phyloP scores from a whole-genome alignment of 202 grass and related monocot species.

The Schoenoplectus triqueter region DNA sequence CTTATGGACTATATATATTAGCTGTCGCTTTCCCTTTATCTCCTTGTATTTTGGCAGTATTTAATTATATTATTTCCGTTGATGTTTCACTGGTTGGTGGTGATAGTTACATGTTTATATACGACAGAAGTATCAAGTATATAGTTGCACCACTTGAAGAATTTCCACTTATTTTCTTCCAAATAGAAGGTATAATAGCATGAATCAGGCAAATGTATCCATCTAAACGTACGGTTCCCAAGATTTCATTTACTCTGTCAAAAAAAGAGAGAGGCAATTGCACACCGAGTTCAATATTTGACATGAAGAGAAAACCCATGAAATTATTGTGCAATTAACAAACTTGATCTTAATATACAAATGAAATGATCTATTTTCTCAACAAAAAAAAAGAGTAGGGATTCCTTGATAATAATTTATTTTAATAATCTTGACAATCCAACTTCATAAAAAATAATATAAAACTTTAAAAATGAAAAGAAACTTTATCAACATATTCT shows the following conservation, averaged over 20 bases:
- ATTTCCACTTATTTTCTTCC: background rate
- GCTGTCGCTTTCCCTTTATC: background rate
- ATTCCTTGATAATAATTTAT: no score
- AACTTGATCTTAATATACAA: no score
- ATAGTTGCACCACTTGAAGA: background rate
- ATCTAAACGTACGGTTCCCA: background rate
- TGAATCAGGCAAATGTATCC: background rate
- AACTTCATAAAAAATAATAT: no score
- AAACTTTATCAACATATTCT: no score
- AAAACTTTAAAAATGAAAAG: no score
- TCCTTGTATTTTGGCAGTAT: background rate
- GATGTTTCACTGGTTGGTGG: conserved; percentile 5
- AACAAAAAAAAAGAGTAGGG: no score
- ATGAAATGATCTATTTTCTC: no score
- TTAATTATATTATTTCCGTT: background rate
- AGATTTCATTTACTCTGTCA: background rate
- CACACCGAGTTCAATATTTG: no score
- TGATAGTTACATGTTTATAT: background rate
- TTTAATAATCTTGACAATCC: no score
- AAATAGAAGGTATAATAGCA: background rate
- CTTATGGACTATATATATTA: background rate
- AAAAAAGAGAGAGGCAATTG: background rate
- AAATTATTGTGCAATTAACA: no score
- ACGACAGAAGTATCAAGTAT: background rate
- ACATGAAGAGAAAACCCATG: no score